Evolutionary conservation across 495 filamentous ascomycete genomes (phyloP).

Genomic region (Penicillium verhagenii): DNA sequence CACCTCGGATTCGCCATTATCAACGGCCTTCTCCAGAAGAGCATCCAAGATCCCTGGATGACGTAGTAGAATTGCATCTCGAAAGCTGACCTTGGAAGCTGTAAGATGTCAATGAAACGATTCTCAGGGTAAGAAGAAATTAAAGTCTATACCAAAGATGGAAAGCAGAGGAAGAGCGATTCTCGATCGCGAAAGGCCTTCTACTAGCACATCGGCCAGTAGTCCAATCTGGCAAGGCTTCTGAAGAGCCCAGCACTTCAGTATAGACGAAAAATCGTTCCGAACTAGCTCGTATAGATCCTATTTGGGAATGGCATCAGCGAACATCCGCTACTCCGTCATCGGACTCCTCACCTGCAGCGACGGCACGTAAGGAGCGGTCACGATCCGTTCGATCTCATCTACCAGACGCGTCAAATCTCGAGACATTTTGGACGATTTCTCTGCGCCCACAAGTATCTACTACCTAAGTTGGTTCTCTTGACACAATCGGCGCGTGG

Average conservation of each 20-base stretch:
- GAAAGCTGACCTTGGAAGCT: conserved; percentile 19
- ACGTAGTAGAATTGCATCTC: conserved; percentile 41
- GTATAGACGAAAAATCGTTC: conserved; percentile 3
- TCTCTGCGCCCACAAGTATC: conserved; percentile 3
- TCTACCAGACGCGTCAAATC: conserved; percentile 15
- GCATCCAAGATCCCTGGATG: conserved; percentile 43
- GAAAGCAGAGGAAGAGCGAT: conserved; percentile 39
- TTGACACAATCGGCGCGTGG: background rate
- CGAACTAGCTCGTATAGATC: conserved; percentile 36
- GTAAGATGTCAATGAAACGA: background rate
- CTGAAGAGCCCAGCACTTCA: conserved; percentile 40
- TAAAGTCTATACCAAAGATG: conserved; percentile 35
- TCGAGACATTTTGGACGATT: conserved; percentile 15
- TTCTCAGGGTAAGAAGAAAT: background rate
- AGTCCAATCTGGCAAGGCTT: conserved; percentile 48
- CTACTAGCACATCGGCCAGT: conserved; percentile 42
- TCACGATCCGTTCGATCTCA: conserved; percentile 44
- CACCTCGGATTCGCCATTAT: conserved; percentile 34
- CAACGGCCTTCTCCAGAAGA: conserved; percentile 37
- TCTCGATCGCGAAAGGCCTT: conserved; percentile 42
- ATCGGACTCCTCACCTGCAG: conserved; percentile 33
- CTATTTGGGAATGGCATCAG: conserved; percentile 22
- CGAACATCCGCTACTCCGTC: background rate
- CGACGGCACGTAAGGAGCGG: conserved; percentile 41
- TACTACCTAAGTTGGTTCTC: background rate